Percentiles rank a stretch among this genome's conserved stretches.
phyloP scores from a whole-genome alignment of 139 green algal genomes.

The Axilococcus clingmanii region DNA sequence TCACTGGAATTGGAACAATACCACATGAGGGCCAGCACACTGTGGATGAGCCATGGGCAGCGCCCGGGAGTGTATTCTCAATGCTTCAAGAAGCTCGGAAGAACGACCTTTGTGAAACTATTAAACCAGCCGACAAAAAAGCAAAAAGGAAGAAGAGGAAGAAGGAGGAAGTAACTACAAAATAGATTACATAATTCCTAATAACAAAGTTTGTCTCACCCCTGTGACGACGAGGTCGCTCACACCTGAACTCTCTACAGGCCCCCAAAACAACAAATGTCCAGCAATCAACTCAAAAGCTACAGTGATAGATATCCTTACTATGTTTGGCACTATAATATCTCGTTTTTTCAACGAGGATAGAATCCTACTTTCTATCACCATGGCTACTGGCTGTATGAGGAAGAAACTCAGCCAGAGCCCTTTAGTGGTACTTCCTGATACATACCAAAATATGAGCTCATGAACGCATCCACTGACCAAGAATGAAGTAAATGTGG shows the following conservation, averaged over 20 bases:
- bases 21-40: no score
- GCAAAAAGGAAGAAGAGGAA: constrained; percentile 10
- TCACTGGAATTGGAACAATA: no score
- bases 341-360: constrained; percentile 1
- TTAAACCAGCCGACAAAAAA: constrained; percentile 1
- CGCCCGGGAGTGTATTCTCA: neutral
- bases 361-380: constrained; percentile 4
- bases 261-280: constrained; percentile 7
- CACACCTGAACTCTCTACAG: neutral
- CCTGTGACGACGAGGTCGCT: no score
- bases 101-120: no score
- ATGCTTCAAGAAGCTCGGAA: no score
- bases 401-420: constrained; percentile 19
- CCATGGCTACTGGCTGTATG: constrained; percentile 1
- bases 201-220: neutral
- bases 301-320: neutral
- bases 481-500: neutral
- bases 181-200: neutral
- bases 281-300: neutral
- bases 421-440: constrained; percentile 7
- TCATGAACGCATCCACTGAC: constrained; percentile 7
- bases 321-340: constrained; percentile 5
- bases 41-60: neutral
- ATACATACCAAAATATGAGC: constrained; percentile 21
- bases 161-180: neutral